These are phyloP conservation scores for Daldinia grandis DNA, from an alignment of 495 filamentous ascomycete genomes.

Conservation along the genomic window DNA sequence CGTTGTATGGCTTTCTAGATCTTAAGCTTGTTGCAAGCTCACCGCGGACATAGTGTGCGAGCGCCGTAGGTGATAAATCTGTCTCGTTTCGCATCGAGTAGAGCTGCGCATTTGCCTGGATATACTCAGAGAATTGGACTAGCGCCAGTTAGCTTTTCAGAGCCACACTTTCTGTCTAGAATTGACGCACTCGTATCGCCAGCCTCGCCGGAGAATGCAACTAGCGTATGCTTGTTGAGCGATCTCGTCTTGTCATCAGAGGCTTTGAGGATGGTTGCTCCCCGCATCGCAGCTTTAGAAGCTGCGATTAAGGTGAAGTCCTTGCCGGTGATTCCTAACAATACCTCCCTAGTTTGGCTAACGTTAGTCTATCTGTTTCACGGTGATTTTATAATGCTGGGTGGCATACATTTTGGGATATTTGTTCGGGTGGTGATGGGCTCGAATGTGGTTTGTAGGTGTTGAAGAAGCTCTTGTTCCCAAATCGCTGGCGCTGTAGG, in stretches of 20 bases:
- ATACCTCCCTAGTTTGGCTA: conserved; percentile 78
- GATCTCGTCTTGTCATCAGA: conserved; percentile 94
- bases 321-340: conserved; percentile 97
- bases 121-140: conserved; percentile 99
- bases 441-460: conserved; percentile 10
- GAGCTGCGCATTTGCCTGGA: conserved; percentile 97
- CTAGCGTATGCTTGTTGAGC: conserved; percentile 90
- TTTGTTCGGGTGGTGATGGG: conserved; percentile 7
- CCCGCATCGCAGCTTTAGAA: conserved; percentile 97
- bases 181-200: conserved; percentile 83
- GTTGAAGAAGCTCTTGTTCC: conserved; percentile 28
- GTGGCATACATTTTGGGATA: conserved; percentile 47
- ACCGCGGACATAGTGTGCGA: conserved; percentile 89
- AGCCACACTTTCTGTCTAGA: neutral
- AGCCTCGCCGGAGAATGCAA: conserved; percentile 97
- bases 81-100: conserved; percentile 98
- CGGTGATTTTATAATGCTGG: neutral
- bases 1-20: conserved; percentile 91
- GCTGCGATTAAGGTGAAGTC: conserved; percentile 98
- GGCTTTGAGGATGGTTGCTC: conserved; percentile 94
- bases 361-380: conserved; percentile 14
- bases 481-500: conserved; percentile 9
- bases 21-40: conserved; percentile 90
- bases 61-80: conserved; percentile 85
- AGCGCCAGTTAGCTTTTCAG: conserved; percentile 48